Percentiles rank a stretch among this genome's conserved stretches.
phyloP scores from a whole-genome alignment of 1,139 yeast species.

The Kodamaea sp. region DNA sequence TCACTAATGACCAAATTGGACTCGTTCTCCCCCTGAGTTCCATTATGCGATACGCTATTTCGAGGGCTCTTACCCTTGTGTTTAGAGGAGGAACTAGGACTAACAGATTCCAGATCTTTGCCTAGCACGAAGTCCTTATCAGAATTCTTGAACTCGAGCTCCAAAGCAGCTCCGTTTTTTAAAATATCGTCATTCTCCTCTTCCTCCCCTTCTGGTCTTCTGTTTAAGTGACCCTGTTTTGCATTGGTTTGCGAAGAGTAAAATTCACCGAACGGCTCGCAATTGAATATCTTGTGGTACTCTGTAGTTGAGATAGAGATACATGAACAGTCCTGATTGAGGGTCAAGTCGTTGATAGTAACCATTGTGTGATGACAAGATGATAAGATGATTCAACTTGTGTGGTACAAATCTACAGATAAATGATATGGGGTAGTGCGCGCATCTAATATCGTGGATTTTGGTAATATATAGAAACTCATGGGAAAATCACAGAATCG shows the following conservation, averaged over 20 bases:
- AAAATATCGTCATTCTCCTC: background rate
- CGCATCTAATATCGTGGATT: no score
- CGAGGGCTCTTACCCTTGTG: background rate
- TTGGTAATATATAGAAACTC: no score
- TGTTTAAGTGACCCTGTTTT: background rate
- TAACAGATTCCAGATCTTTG: no score
- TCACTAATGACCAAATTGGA: background rate
- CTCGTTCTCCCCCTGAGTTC: background rate
- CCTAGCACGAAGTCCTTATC: constrained; percentile 6
- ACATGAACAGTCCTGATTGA: constrained; percentile 48
- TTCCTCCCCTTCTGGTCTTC: background rate
- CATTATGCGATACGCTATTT: background rate
- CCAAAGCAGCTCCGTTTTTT: constrained; percentile 5
- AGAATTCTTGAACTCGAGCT: background rate
- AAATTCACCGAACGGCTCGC: constrained; percentile 52
- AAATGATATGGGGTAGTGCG: background rate
- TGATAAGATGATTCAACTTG: no score
- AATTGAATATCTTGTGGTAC: constrained; percentile 42
- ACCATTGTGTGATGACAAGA: constrained; percentile 13
- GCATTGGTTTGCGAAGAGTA: constrained; percentile 24
- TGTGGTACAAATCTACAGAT: no score
- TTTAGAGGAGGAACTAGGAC: background rate
- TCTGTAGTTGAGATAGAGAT: constrained; percentile 38
- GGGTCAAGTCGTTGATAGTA: constrained; percentile 40
- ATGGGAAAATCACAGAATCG: no score